Conservation (phyloP, 805 yeast species). For the Geotrichum ghanense region DNA sequence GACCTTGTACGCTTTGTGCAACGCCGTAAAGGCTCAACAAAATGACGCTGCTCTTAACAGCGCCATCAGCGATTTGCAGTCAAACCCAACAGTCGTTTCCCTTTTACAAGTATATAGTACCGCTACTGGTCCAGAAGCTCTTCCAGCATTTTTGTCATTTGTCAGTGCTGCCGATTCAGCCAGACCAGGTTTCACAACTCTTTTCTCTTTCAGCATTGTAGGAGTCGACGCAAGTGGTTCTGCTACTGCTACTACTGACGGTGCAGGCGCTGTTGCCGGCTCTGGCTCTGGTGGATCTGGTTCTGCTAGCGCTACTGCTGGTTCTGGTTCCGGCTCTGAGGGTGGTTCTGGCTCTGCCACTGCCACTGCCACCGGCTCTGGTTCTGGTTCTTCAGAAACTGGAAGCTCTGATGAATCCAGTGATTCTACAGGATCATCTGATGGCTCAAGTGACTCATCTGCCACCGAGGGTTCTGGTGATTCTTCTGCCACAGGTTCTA, state of each 20-base stretch:
- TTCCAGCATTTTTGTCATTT: slow-evolving; percentile 7
- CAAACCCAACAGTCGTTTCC: slow-evolving; percentile 5
- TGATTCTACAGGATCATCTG: background rate
- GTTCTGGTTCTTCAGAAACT: slow-evolving; percentile 4
- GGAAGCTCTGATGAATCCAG: background rate
- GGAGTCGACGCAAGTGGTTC: slow-evolving; percentile 4
- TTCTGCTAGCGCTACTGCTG: slow-evolving; percentile 2
- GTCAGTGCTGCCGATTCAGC: slow-evolving; percentile 12
- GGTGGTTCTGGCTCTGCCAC: slow-evolving; percentile 3
- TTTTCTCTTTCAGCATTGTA: slow-evolving; percentile 2
- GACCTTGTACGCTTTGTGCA: background rate
- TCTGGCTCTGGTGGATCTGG: background rate
- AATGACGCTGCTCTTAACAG: background rate
- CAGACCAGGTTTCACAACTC: slow-evolving; percentile 8
- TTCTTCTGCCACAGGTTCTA: slow-evolving; percentile 3
- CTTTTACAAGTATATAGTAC: slow-evolving; percentile 11
- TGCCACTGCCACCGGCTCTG: slow-evolving; percentile 3
- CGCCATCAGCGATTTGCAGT: slow-evolving; percentile 7
- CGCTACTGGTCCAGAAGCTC: slow-evolving; percentile 10
- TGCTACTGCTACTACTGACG: slow-evolving; percentile 1
- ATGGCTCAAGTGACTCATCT: slow-evolving; percentile 3
- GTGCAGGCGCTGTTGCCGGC: background rate
- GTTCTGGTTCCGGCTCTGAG: slow-evolving; percentile 5
- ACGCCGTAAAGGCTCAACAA: background rate
- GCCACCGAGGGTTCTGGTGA: background rate